Evolutionary conservation across 345 rosid genomes (phyloP), one percentile per base, ranked within the genome.

Genomic region (Hypericum perforatum): DNA sequence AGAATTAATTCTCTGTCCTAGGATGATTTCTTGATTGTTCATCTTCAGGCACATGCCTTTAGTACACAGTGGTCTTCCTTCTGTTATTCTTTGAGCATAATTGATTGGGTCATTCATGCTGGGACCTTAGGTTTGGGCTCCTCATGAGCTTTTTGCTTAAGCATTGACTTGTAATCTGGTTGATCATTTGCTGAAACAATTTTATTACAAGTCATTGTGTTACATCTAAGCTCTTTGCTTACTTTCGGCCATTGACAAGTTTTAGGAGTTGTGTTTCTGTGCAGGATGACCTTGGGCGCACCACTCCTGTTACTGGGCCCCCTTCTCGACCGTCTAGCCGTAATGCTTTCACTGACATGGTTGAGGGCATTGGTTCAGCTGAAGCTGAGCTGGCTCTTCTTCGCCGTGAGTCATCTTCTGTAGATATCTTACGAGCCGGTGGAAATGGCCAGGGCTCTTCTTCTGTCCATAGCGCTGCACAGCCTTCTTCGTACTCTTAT

Each of bases 321-420:
- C 82, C 78, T 9, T 84, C 91, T 57, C 90, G 90, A 42, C 97
- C 97, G 12, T 72, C 85, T 13, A 90, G 97, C 56, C 74, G 89
- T 32, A 82, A 77, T 62, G 75, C 90, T 9, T 89, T 89, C 60
- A 77, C 70, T 67, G 88, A 89, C 48, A 82, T 76, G 57, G 58
- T 61, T 5, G 90, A 76, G 16, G 37, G 43, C 1, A 37, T 63
- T 6, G 54, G 70, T 57, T 62, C 74, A 37, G 71, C 72, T 37
- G 82, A 80, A 69, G 72, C 76, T 39, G 82, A 78, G 70, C 55
- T 76, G 44, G 76, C 77, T 57, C 68, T 66, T 54, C 50, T 82
- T 60, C 73, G 62, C 48, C 64, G 41, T 39, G 73, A 75, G n/a
- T 41, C 75, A 38, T 41, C 75, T 10, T 68, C 88, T 57, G 43